Conservation (phyloP, 2,329 filamentous ascomycete species). For the Sphaerostilbella broomeana region DNA sequence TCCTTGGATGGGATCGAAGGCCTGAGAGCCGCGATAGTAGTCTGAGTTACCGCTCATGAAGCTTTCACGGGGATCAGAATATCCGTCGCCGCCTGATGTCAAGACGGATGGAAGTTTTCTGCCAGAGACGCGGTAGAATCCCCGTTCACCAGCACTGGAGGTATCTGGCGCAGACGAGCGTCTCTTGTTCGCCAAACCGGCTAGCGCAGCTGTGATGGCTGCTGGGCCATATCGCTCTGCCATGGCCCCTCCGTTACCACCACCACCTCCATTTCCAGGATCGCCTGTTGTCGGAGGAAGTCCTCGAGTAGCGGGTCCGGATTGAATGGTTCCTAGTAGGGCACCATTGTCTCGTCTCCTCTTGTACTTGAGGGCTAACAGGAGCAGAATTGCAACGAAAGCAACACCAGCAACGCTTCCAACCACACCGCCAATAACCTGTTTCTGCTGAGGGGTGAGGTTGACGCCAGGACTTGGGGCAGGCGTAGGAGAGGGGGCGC, state of each 20-base stretch:
- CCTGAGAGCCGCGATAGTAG: conserved; percentile 48
- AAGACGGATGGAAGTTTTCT: conserved; percentile 59
- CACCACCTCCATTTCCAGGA: conserved; percentile 17
- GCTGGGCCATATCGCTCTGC: conserved; percentile 35
- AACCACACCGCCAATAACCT: conserved; percentile 50
- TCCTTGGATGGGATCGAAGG: conserved; percentile 32
- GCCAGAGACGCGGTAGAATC: conserved; percentile 60
- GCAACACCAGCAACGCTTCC: conserved; percentile 53
- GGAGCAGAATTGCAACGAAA: conserved; percentile 46
- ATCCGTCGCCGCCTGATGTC: conserved; percentile 56
- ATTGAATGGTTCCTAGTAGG: conserved; percentile 37
- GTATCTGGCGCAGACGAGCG: conserved; percentile 23
- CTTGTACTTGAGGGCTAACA: conserved; percentile 51
- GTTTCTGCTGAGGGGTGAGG: conserved; percentile 29
- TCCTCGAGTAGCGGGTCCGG: conserved; percentile 23
- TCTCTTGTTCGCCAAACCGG: conserved; percentile 39
- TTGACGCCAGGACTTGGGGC: conserved; percentile 18
- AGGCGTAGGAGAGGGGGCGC: conserved; percentile 12
- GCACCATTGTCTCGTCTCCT: conserved; percentile 40
- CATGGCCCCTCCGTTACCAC: conserved; percentile 32
- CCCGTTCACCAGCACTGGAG: conserved; percentile 40
- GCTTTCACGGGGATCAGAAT: conserved; percentile 42
- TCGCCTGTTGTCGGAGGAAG: conserved; percentile 20
- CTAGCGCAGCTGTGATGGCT: conserved; percentile 43
- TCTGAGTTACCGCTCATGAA: conserved; percentile 44